Evolutionary conservation across 106 monocot genomes (phyloP).

Genomic region (Gastrodia elata): DNA sequence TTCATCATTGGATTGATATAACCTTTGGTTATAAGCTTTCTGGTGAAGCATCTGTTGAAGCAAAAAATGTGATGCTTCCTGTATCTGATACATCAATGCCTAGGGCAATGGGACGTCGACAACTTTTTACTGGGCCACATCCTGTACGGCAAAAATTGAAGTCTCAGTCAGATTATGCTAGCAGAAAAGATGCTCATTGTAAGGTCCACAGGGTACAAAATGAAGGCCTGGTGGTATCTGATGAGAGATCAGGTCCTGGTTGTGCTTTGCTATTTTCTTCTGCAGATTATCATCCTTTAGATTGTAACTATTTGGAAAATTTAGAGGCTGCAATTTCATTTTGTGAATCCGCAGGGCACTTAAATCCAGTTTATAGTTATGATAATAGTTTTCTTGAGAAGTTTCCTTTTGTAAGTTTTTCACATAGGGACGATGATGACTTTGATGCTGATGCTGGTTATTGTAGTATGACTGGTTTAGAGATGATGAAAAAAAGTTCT

Average conservation of each 20-base stretch:
- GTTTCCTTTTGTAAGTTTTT: constrained; percentile 6
- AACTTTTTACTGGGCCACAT: constrained; percentile 78
- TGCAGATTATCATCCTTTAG: constrained; percentile 16
- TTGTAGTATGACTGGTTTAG: constrained; percentile 6
- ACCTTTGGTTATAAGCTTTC: constrained; percentile 95
- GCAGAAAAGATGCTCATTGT: constrained; percentile 9
- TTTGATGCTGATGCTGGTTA: not conserved
- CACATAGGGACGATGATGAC: not conserved
- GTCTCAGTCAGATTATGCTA: constrained; percentile 8
- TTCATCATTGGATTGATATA: constrained; percentile 99
- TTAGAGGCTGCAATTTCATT: constrained; percentile 69
- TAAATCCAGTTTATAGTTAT: constrained; percentile 54
- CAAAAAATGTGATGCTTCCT: constrained; percentile 93
- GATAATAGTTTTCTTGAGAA: constrained; percentile 5
- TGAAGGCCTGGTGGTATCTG: constrained; percentile 7
- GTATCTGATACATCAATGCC: constrained; percentile 51
- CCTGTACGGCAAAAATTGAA: constrained; percentile 43
- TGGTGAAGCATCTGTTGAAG: constrained; percentile 64
- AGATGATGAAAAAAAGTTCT: not conserved
- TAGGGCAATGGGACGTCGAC: constrained; percentile 65
- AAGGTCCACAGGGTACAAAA: constrained; percentile 5
- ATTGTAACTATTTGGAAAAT: constrained; percentile 40
- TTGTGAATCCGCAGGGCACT: constrained; percentile 38
- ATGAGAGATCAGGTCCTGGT: constrained; percentile 3
- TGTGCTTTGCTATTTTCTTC: constrained; percentile 8